These are phyloP conservation scores for Salix brachista DNA, from an alignment of 345 rosid genomes.

Conservation along the genomic window DNA sequence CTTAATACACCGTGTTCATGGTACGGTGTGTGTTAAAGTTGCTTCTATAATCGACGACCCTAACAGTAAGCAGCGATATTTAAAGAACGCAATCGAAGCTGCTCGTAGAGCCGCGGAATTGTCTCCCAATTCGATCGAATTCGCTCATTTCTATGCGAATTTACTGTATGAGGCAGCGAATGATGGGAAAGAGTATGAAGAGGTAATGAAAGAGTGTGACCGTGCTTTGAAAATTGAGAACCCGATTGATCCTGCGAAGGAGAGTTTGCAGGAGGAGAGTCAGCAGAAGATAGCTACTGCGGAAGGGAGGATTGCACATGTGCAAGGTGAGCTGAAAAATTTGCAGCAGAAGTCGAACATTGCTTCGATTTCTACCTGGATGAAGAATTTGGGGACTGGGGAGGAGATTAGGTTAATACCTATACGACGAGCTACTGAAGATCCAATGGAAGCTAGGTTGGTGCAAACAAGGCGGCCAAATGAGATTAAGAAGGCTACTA, in stretches of 20 bases:
- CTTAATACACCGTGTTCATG: slow-evolving; percentile 71
- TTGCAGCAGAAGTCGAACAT: slow-evolving; percentile 72
- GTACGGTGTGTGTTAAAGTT: slow-evolving; percentile 67
- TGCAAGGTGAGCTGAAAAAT: slow-evolving; percentile 65
- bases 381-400: slow-evolving; percentile 79
- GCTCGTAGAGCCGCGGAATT: slow-evolving; percentile 67
- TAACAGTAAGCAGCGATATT: slow-evolving; percentile 58
- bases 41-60: slow-evolving; percentile 75
- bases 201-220: slow-evolving; percentile 77
- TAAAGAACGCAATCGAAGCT: slow-evolving; percentile 68
- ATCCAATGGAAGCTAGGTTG: slow-evolving; percentile 80
- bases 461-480: slow-evolving; percentile 75
- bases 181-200: slow-evolving; percentile 76
- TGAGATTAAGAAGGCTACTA: slow-evolving; percentile 88
- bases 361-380: slow-evolving; percentile 69
- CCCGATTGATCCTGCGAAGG: slow-evolving; percentile 88
- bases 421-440: slow-evolving; percentile 64
- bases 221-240: slow-evolving; percentile 68
- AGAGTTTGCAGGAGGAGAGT: slow-evolving; percentile 78
- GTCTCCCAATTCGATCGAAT: slow-evolving; percentile 76
- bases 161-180: slow-evolving; percentile 76
- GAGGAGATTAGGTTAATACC: slow-evolving; percentile 82
- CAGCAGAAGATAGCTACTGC: slow-evolving; percentile 66
- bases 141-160: slow-evolving; percentile 78
- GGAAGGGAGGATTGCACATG: slow-evolving; percentile 71